phyloP scores from a whole-genome alignment of 2,329 filamentous ascomycete species.

The Hymenotorrendiella dingleyae region DNA sequence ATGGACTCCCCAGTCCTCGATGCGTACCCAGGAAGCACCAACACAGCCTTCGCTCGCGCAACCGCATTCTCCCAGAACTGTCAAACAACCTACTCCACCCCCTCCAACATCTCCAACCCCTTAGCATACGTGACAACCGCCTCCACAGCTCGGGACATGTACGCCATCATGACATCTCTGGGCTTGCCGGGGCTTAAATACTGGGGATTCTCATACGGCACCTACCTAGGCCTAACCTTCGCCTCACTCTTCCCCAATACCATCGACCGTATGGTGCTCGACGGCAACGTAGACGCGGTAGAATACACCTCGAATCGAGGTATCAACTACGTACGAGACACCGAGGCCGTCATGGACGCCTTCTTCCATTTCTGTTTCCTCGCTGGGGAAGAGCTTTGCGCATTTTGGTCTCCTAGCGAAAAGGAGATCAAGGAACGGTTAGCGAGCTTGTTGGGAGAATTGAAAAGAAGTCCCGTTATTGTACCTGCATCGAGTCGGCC shows the following conservation, averaged over 20 bases:
- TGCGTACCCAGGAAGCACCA: slow-evolving; percentile 40
- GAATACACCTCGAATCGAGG: slow-evolving; percentile 30
- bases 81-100: slow-evolving; percentile 1
- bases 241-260: slow-evolving; percentile 37
- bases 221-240: slow-evolving; percentile 39
- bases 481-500: slow-evolving; percentile 14
- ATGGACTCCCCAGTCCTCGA: slow-evolving; percentile 40
- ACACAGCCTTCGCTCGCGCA: slow-evolving; percentile 40
- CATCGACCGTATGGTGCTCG: slow-evolving; percentile 35
- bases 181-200: slow-evolving; percentile 17
- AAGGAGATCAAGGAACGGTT: slow-evolving; percentile 21
- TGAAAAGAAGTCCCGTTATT: slow-evolving; percentile 32
- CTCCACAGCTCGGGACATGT: slow-evolving; percentile 11
- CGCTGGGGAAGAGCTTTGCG: slow-evolving; percentile 29
- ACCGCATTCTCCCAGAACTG: slow-evolving; percentile 35
- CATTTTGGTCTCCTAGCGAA: slow-evolving; percentile 15
- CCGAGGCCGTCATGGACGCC: slow-evolving; percentile 22
- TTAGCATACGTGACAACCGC: slow-evolving; percentile 19
- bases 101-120: not conserved
- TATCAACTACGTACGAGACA: slow-evolving; percentile 36
- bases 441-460: slow-evolving; percentile 33
- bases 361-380: slow-evolving; percentile 25
- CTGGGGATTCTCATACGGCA: slow-evolving; percentile 46
- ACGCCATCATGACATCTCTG: slow-evolving; percentile 4
- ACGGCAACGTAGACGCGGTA: slow-evolving; percentile 22